These are phyloP conservation scores for Hymenoscyphus linearis DNA, from an alignment of 2,329 filamentous ascomycete species.

Conservation along the genomic window DNA sequence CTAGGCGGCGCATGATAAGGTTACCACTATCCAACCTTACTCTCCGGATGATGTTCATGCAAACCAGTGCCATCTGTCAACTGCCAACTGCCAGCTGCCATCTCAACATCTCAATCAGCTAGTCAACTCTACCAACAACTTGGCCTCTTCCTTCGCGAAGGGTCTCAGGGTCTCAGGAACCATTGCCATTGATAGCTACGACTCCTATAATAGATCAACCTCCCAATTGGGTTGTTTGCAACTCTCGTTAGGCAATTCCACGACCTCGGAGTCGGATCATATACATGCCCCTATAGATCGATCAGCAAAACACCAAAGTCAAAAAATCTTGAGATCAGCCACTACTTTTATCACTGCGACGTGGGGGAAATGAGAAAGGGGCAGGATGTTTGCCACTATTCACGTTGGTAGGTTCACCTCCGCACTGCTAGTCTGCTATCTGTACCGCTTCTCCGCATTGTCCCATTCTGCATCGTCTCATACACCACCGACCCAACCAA, in stretches of 20 bases:
- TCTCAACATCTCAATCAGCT: too few relatives aligned
- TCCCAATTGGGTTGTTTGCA: not conserved
- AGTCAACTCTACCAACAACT: too few relatives aligned
- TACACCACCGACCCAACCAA: not conserved
- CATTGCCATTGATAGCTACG: too few relatives aligned
- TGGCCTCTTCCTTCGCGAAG: too few relatives aligned
- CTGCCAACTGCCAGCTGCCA: too few relatives aligned
- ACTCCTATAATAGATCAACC: too few relatives aligned
- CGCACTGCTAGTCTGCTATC: not conserved
- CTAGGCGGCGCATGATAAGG: too few relatives aligned
- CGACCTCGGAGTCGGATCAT: not conserved
- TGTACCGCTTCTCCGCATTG: not conserved
- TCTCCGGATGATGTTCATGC: too few relatives aligned
- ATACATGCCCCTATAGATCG: not conserved
- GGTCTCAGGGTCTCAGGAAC: too few relatives aligned
- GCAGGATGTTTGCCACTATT: slow-evolving; percentile 6
- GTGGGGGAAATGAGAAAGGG: not conserved
- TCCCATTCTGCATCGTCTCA: not conserved
- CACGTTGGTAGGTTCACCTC: slow-evolving; percentile 1
- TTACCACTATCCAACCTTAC: too few relatives aligned
- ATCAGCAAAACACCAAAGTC: not conserved
- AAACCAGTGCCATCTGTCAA: too few relatives aligned
- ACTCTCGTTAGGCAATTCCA: not conserved
- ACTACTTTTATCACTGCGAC: not conserved
- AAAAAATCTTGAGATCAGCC: not conserved